Evolutionary conservation across 176 grass and related monocot genomes (phyloP), one percentile per base, ranked within the genome.

Genomic region (Alopecurus myosuroides): DNA sequence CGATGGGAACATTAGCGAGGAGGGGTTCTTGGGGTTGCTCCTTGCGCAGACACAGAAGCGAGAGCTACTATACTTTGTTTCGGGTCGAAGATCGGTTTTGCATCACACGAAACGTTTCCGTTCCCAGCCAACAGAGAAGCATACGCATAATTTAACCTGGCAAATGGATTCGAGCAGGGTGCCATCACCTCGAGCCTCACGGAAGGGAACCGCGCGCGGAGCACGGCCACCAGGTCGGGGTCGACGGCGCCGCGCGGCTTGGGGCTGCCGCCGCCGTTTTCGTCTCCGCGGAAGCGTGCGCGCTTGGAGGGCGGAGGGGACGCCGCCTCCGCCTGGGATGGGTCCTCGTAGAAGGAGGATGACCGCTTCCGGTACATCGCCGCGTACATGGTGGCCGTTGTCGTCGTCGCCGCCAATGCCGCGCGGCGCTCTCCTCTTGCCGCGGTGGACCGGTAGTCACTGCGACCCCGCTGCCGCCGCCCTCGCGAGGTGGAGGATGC

Each of bases 261-360:
- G 51, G 80, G 83, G 55, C 37, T 35, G 19, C 83, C 83, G 28
- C 62, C 52, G 17, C 49, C 77, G 68, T 25, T 11, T 15, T 41
- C 52, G 15, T 72, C 26, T 11, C 36, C 26, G 72, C 46, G 84
- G 86, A 88, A 81, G 87, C 87, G 86, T 18, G 83, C 61, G 42
- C 90, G 87, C 84, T 92, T 92, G 70, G 87, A 84, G 9, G 87
- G 74, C 29, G 84, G 84, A 20, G 84, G 62, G 81, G 71, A 57
- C 14, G 80, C 76, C 22, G 58, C 58, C 44, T 50, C 71, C 28
- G 71, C 20, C 48, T 86, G 82, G 79, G 80, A 71, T 34, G 23
- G 75, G 3, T 88, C 86, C 33, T 84, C 86, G 65, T 62, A 88
- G 80, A 63, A 84, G 74, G 86, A 79, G 39, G 86, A 49, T 9